These are phyloP conservation scores for Alternaria tenuissima DNA, from an alignment of 2,329 filamentous ascomycete species.

Conservation along the genomic window DNA sequence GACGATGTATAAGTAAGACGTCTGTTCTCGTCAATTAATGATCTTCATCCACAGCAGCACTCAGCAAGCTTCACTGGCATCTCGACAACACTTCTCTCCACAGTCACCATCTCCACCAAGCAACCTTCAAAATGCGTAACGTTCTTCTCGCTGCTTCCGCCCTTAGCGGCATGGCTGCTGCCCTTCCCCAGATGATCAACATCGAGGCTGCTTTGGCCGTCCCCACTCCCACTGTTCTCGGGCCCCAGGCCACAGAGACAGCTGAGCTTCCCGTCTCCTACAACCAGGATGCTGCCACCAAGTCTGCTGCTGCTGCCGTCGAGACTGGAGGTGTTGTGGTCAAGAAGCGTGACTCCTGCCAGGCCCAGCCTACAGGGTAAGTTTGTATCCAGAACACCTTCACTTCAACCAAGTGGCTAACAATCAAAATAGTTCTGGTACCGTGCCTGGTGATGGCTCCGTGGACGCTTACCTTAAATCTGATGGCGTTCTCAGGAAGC, in stretches of 20 bases:
- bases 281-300: slow-evolving; percentile 1
- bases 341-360: slow-evolving; percentile 26
- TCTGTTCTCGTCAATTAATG: slow-evolving; percentile 12
- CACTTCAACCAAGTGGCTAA: not conserved
- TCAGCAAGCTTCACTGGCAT: slow-evolving; percentile 12
- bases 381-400: slow-evolving; percentile 3
- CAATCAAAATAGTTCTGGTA: not conserved
- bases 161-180: slow-evolving; percentile 25
- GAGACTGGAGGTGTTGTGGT: slow-evolving; percentile 16
- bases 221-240: slow-evolving; percentile 36
- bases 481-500: no score
- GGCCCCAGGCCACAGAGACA: slow-evolving; percentile 33
- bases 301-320: slow-evolving; percentile 22
- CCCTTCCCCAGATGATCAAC: slow-evolving; percentile 45
- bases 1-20: slow-evolving; percentile 25
- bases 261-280: slow-evolving; percentile 2
- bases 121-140: slow-evolving; percentile 35
- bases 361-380: slow-evolving; percentile 22
- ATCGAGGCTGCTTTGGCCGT: slow-evolving; percentile 48
- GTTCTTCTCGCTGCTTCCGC: slow-evolving; percentile 24
- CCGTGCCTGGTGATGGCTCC: not conserved
- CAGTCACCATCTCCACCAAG: slow-evolving; percentile 14
- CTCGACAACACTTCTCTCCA: slow-evolving; percentile 7
- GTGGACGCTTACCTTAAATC: slow-evolving; percentile 26
- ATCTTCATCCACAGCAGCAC: slow-evolving; percentile 22